Conservation (phyloP, 768 basidiomycete species). For the Pholiota conissans region DNA sequence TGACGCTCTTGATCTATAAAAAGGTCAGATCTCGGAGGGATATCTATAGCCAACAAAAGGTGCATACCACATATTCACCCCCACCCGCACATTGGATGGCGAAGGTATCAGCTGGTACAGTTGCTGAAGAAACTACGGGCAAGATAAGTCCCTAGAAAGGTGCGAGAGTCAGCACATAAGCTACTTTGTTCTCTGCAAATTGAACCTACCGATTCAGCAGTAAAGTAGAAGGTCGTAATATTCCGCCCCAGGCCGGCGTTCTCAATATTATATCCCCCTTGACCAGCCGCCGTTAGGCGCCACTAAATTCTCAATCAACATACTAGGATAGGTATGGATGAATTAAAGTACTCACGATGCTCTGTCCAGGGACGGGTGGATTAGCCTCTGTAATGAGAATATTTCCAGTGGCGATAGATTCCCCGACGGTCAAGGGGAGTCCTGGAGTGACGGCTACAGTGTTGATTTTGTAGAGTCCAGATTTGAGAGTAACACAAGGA, state of each 20-base stretch:
- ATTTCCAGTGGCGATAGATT: conserved; percentile 7
- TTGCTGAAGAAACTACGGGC: conserved; percentile 2
- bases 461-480: conserved; percentile 8
- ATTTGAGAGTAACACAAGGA: conserved; percentile 4
- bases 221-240: conserved; percentile 7
- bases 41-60: neutral
- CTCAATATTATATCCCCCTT: conserved; percentile 9
- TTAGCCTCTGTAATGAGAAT: conserved; percentile 5
- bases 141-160: conserved; percentile 7
- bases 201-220: conserved; percentile 7
- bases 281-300: conserved; percentile 3
- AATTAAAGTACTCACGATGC: conserved; percentile 1
- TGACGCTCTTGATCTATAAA: conserved; percentile 7
- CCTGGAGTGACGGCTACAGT: conserved; percentile 10
- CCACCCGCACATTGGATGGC: conserved; percentile 11
- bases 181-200: neutral
- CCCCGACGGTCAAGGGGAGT: conserved; percentile 5
- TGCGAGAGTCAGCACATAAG: neutral
- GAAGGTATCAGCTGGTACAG: conserved; percentile 8
- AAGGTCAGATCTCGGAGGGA: neutral
- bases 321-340: no score
- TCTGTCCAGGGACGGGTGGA: conserved; percentile 2
- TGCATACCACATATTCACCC: conserved; percentile 11
- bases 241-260: conserved; percentile 8
- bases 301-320: no score